phyloP scores from a whole-genome alignment of 208 protist species.

The Eutreptiella sp. region DNA sequence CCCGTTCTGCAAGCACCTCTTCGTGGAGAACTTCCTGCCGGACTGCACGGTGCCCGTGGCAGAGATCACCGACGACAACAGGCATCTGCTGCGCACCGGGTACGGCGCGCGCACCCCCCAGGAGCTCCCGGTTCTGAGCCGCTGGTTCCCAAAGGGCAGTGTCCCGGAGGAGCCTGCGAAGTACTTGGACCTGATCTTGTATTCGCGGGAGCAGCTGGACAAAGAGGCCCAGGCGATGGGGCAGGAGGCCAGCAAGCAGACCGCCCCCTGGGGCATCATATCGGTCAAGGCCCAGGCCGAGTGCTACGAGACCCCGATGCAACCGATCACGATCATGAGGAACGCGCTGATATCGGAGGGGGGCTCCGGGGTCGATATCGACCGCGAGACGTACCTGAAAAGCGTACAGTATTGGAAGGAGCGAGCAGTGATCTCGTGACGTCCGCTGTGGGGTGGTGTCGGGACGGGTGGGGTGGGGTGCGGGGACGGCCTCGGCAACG shows the following conservation, averaged over 20 bases:
- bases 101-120: slow-evolving; percentile 42
- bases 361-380: slow-evolving; percentile 29
- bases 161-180: slow-evolving; percentile 38
- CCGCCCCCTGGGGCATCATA: slow-evolving; percentile 43
- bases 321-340: slow-evolving; percentile 64
- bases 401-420: slow-evolving; percentile 21
- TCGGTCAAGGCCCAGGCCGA: slow-evolving; percentile 43
- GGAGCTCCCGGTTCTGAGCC: slow-evolving; percentile 49
- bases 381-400: slow-evolving; percentile 8
- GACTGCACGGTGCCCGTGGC: background rate
- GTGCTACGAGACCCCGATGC: slow-evolving; percentile 51
- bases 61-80: slow-evolving; percentile 38
- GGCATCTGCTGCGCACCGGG: slow-evolving; percentile 31
- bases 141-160: slow-evolving; percentile 40
- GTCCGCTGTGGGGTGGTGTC: too few relatives aligned
- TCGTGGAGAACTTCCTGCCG: slow-evolving; percentile 52
- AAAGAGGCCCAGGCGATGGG: slow-evolving; percentile 41
- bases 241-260: background rate
- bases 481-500: too few relatives aligned
- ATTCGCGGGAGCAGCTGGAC: slow-evolving; percentile 47
- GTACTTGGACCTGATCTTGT: slow-evolving; percentile 36
- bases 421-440: slow-evolving; percentile 19
- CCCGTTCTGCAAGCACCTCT: slow-evolving; percentile 64
- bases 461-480: too few relatives aligned
- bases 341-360: slow-evolving; percentile 51